Evolutionary conservation across 495 filamentous ascomycete genomes (phyloP), one percentile per base, ranked within the genome.

Genomic region (Aspergillus biplanus): DNA sequence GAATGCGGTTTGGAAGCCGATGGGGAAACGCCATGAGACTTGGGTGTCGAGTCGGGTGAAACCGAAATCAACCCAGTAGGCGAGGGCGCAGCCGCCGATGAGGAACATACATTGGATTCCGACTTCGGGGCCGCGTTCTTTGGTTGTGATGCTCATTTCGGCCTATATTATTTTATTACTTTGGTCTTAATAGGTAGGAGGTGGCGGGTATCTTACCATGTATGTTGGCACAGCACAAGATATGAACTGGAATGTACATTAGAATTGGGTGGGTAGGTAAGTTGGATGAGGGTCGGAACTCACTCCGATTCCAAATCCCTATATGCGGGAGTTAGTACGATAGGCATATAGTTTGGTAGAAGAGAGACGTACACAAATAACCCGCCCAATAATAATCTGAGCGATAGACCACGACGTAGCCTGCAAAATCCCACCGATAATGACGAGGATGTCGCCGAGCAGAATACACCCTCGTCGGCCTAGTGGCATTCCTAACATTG

Each of bases 1-100:
- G 54, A 78, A 77, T 42, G 74, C 46, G 18, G 67, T 61, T 60
- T 78, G 74, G 39, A 81, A 66, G 11, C 71, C 72, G 8, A 81
- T 69, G 11, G 77, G 78, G 44, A 79, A 60, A 15, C 78, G 56
- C 65, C 71, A 75, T 16, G 66, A 67, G 37, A 72, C 33, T 54
- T 78, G 72, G 47, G 50, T 65, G 32, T 60, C 34, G 47, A 69
- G 70, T 13, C 65, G 58, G 15, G 63, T 69, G 48, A 72, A 73
- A 18, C 69, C 67, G 64, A 67, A 75, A 44, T 73, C 67, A 32
- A 68, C 66, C 61, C 69, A 71, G 31, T 18, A 63, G 11, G 57
- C 39, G 7, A 59, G 13, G 42, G 57, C 57, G 15, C 18, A 27
- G 5, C 57, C 57, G 16, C 39, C 44, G 9, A 59, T 21, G 15